Base-by-base conservation (phyloP, 129 eudicot species). In the Solidago caesia region DNA sequence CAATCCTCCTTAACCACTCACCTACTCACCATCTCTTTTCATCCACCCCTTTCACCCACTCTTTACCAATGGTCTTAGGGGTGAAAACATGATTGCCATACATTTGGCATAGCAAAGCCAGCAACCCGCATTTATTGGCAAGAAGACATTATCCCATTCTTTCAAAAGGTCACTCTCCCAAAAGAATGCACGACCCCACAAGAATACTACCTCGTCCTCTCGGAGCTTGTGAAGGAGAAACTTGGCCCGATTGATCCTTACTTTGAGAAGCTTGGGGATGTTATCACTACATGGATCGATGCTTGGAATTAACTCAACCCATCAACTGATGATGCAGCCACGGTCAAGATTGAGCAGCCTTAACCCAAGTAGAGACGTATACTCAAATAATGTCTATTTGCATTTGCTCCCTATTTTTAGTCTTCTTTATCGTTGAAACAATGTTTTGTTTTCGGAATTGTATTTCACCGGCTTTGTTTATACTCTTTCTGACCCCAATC, bases 261-360 rank as follows among this genome's bases (percentile, higher is more conserved):
- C 86, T 89, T 89, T 53, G 71, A 79, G 81, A 89, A 86, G 71
- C 96, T 89, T 25, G 77, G 83, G 0, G 92, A 87, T 46, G 89
- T 92, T 74, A 89, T 86, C 91, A 89, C 82, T 73, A 89, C 89
- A 4, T 89, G 91, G 91, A 89, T 89, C 11, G 89, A 86, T 13
- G 89, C 89, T 26, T 89, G 96, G 96, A 79, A 89, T 25, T 88
- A 89, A 52, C 85, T 89, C 69, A 89, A 87, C 78, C 80, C 90
- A 8, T 53, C 55, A 11, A 46, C 77, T 4, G 70, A 76, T 33
- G 51, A 10, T 73, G 42, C 56, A 46, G 9, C 76, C 6, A 15
- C 61, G 13, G 75, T 47, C 46, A 73, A 55, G 74, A 68, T 12
- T 14, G 73, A 76, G 70, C 55, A 75, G 12, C 53, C 77, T n/a